These are phyloP conservation scores for Leishmania gerbilli DNA, from an alignment of 208 protist species.

Conservation along the genomic window DNA sequence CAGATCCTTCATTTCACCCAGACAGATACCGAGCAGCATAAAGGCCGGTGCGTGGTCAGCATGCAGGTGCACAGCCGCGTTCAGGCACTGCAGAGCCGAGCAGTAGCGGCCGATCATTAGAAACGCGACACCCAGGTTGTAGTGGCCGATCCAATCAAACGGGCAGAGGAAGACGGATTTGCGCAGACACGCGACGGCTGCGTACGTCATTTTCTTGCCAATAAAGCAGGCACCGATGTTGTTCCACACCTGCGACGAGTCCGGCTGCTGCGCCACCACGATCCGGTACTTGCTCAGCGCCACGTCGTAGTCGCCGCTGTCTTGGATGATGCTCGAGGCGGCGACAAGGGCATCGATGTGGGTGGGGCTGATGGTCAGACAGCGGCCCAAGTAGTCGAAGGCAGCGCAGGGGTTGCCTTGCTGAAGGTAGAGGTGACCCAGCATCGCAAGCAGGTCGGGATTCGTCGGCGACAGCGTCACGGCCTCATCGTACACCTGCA, in stretches of 20 bases:
- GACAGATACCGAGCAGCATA: conserved; percentile 95
- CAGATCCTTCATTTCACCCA: conserved; percentile 94
- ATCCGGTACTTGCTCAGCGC: conserved; percentile 96
- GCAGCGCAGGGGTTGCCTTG: conserved; percentile 76
- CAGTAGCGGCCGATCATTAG: conserved; percentile 90
- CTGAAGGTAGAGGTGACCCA: conserved; percentile 93
- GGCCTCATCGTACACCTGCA: conserved; percentile 85
- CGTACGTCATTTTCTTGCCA: conserved; percentile 91
- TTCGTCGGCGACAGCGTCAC: conserved; percentile 92
- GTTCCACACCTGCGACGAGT: conserved; percentile 97
- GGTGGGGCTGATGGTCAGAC: conserved; percentile 89
- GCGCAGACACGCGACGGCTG: conserved; percentile 95
- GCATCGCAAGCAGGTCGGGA: conserved; percentile 89
- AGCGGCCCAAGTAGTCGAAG: conserved; percentile 92
- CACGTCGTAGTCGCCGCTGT: conserved; percentile 95
- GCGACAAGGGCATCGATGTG: conserved; percentile 93
- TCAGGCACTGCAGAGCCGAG: conserved; percentile 96
- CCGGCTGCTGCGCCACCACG: conserved; percentile 80
- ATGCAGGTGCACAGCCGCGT: conserved; percentile 91
- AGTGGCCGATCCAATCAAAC: conserved; percentile 97
- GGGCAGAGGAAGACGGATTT: conserved; percentile 92
- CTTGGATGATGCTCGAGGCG: conserved; percentile 95
- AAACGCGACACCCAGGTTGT: conserved; percentile 95
- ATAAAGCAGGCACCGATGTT: conserved; percentile 98
- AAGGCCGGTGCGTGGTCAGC: conserved; percentile 74